Conservation (phyloP, 352 stramenopile species). For the Elongisporangium undulatum region DNA sequence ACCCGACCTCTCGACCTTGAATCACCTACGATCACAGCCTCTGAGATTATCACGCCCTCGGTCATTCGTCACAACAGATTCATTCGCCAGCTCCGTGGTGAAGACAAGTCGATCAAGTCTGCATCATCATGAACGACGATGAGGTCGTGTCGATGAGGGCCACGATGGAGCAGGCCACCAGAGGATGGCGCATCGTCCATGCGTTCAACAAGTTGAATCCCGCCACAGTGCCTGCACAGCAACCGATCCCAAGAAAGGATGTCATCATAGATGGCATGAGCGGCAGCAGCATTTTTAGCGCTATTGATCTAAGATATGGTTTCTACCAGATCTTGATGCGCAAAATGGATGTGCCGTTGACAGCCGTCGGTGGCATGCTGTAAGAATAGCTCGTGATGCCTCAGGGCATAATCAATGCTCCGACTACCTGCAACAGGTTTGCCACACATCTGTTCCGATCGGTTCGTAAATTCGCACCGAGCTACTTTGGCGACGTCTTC, state of each 20-base stretch:
- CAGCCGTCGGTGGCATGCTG: slow-evolving; percentile 8
- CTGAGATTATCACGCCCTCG: too few relatives aligned
- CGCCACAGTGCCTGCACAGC: slow-evolving; percentile 19
- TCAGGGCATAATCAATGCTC: background rate
- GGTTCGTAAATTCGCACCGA: slow-evolving; percentile 7
- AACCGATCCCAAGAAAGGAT: slow-evolving; percentile 22
- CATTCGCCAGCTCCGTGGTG: slow-evolving; percentile 12
- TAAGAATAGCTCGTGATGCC: slow-evolving; percentile 26
- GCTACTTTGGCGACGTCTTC: slow-evolving; percentile 27
- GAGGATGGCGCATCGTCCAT: slow-evolving; percentile 23
- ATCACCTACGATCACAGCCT: too few relatives aligned
- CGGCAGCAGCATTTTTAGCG: slow-evolving; percentile 21
- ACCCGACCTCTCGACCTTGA: too few relatives aligned
- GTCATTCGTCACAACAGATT: slow-evolving; percentile 7
- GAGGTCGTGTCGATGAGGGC: too few relatives aligned
- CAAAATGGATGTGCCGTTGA: slow-evolving; percentile 7
- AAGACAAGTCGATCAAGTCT: slow-evolving; percentile 20
- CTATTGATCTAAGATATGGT: slow-evolving; percentile 19
- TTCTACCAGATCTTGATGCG: slow-evolving; percentile 30
- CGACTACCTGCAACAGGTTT: slow-evolving; percentile 21
- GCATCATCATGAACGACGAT: slow-evolving; percentile 2
- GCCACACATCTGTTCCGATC: slow-evolving; percentile 7
- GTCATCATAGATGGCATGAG: slow-evolving; percentile 19
- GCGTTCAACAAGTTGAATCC: slow-evolving; percentile 30
- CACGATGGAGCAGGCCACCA: slow-evolving; percentile 1